Evolutionary conservation across 2,329 filamentous ascomycete species (phyloP).

Genomic region (Ophiostoma sp.): DNA sequence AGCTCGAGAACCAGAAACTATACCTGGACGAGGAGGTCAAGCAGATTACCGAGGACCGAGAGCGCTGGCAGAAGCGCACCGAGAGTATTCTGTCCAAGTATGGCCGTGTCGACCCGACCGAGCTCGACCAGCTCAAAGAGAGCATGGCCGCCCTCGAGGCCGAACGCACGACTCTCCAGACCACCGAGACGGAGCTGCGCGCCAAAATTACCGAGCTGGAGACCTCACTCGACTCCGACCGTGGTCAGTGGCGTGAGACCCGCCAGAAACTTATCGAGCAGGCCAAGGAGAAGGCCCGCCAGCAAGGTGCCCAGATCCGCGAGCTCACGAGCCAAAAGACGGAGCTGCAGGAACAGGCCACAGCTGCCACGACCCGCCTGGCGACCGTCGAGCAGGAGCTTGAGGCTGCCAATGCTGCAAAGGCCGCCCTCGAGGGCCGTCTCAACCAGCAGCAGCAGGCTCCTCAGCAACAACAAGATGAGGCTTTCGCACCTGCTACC

Average conservation of each 20-base stretch:
- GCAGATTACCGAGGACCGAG: slow-evolving; percentile 84
- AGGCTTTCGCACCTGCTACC: neutral
- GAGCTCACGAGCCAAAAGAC: slow-evolving; percentile 57
- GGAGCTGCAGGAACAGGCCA: slow-evolving; percentile 52
- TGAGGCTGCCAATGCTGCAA: slow-evolving; percentile 46
- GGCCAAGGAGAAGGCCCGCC: slow-evolving; percentile 61
- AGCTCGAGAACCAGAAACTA: slow-evolving; percentile 77
- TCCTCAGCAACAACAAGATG: neutral
- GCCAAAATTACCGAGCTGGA: slow-evolving; percentile 56
- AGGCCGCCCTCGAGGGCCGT: slow-evolving; percentile 32
- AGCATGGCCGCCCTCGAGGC: slow-evolving; percentile 66
- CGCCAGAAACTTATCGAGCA: slow-evolving; percentile 60
- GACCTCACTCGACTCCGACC: slow-evolving; percentile 54
- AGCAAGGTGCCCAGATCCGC: slow-evolving; percentile 53
- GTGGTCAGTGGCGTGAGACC: slow-evolving; percentile 53
- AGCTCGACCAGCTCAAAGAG: slow-evolving; percentile 85
- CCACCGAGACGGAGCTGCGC: slow-evolving; percentile 53
- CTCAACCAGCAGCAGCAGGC: neutral
- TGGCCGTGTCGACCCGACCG: slow-evolving; percentile 88
- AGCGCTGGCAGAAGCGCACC: slow-evolving; percentile 92
- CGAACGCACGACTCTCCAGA: slow-evolving; percentile 61
- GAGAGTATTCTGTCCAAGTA: slow-evolving; percentile 96
- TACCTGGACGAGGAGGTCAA: slow-evolving; percentile 86
- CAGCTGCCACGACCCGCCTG: slow-evolving; percentile 45
- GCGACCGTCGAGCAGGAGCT: slow-evolving; percentile 53